Evolutionary conservation across 768 basidiomycete species (phyloP), one percentile per base, ranked within the genome.

Genomic region (Pleurotus sapidus): DNA sequence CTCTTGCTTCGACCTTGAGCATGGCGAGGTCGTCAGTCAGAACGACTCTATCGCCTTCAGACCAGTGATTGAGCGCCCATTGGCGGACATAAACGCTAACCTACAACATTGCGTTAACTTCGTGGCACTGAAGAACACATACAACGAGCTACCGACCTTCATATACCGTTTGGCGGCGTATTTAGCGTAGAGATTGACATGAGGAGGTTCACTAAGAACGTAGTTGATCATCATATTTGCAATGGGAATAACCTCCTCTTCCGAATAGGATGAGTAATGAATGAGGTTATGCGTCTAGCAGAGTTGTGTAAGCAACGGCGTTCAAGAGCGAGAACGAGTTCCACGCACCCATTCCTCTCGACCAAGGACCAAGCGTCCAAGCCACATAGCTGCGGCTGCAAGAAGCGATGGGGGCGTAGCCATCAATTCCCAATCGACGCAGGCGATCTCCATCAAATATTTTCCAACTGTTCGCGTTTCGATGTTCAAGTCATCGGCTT

Each of bases 171-270:
- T 93, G 25, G 84, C 81, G 0, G 91, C 86, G 66, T 95, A 98
- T 74, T 98, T 97, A 74, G 89, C 89, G 76, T 83, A 86, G 68
- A 97, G 88, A 25, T 84, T 84, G 50, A 91, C 84, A 58, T 94
- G 88, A 48, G 77, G 78, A 49, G 88, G 83, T 63, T 88, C 81
- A 5, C 62, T 66, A 54, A 94, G 76, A 57, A 96, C 76, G 66
- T 94, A 95, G 70, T 93, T 90, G 63, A 97, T 67, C 90, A 97
- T 94, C 60, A 91, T 64, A 66, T 88, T 91, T 0, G 92, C 95
- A 0, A 84, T 86, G 0, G 92, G 90, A 30, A 95, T 72, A 46
- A 98, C 70, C 53, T 87, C 86, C 39, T 81, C 82, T 72, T 95
- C 91, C 3, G 88, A 74, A 69, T 94, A 97, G 25, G 87, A 86